Base-by-base conservation (phyloP, 306 rosid genomes). In the Acacia confusa region DNA sequence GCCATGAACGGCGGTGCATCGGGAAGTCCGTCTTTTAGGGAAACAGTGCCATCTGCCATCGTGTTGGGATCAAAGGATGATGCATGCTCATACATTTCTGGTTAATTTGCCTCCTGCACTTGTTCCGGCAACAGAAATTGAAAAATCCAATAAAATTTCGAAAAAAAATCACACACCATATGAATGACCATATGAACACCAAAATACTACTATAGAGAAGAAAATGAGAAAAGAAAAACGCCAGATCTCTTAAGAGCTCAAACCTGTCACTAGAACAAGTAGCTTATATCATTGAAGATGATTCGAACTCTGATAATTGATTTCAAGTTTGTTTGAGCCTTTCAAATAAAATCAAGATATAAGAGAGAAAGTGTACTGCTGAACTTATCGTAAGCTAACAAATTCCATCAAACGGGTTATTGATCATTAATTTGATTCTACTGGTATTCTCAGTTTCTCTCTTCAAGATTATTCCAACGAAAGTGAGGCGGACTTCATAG, bases 41-140 rank as follows among this genome's bases (percentile, higher is more conserved):
- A 63, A 40, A 43, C 77, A 71, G 68, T 48, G 76, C 77, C 85
- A 71, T 88, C 96, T 70, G 88, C 53, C 81, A 83, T 82, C 79
- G 86, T 55, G 82, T 81, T 84, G 76, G 93, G 87, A 80, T 95
- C 97, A 87, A 87, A 91, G 80, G 92, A 86, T 81, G 87, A 80
- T 65, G 72, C 71, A 50, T 84, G 88, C 22, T 87, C 90, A 84
- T 84, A 85, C 90, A 84, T 82, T 57, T 82, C 74, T 82, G 76
- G 75, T 57, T n/a, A 22, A 24, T 85, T 50, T 82, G 84, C 79
- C 81, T 71, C 34, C 75, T 65, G 70, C 55, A 81, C 77, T 83
- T 81, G 14, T 65, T 32, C 43, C 12, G 20, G 72, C 76, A 53
- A 78, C 64, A 68, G 77, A 64, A 84, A 71, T 72, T 77, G 71